Percentiles rank a stretch among this genome's conserved stretches.
Evolutionary conservation across 2,329 filamentous ascomycete species (phyloP).

Genomic region (Herpomyces periplanetae): DNA sequence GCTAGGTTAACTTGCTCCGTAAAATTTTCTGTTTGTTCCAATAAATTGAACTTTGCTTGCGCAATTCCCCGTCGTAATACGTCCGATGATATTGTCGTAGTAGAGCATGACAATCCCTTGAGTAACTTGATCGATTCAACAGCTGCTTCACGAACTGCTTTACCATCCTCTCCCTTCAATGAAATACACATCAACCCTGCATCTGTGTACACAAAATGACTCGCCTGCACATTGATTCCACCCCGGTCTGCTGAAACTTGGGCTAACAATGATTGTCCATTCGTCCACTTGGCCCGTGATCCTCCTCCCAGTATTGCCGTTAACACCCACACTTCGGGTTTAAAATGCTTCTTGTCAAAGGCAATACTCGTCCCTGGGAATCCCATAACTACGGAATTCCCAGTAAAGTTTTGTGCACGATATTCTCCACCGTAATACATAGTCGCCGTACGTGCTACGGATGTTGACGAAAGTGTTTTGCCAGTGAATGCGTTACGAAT

Average conservation of each 20-base stretch:
- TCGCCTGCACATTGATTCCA: slow-evolving; percentile 25
- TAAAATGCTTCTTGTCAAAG: slow-evolving; percentile 25
- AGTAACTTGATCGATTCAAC: slow-evolving; percentile 39
- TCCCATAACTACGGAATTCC: slow-evolving; percentile 53
- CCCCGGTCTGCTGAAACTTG: slow-evolving; percentile 29
- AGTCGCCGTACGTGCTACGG: slow-evolving; percentile 16
- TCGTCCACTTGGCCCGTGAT: slow-evolving; percentile 72
- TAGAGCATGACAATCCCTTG: slow-evolving; percentile 39
- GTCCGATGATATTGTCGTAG: slow-evolving; percentile 37
- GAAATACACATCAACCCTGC: slow-evolving; percentile 58
- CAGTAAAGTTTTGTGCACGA: slow-evolving; percentile 31
- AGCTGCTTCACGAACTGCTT: slow-evolving; percentile 29
- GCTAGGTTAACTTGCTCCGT: slow-evolving; percentile 40
- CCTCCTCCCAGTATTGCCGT: slow-evolving; percentile 59
- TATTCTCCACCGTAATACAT: slow-evolving; percentile 91
- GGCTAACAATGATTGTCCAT: slow-evolving; percentile 59
- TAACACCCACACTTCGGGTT: slow-evolving; percentile 61
- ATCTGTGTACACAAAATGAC: slow-evolving; percentile 61
- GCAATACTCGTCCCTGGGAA: slow-evolving; percentile 61
- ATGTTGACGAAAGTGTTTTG: slow-evolving; percentile 14
- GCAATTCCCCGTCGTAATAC: slow-evolving; percentile 67
- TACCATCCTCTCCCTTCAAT: slow-evolving; percentile 31
- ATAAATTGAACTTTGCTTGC: slow-evolving; percentile 61
- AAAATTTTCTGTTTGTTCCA: slow-evolving; percentile 41
- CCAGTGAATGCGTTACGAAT: slow-evolving; percentile 61